These are phyloP conservation scores for Saccharomyces hybrid DNA, from an alignment of 1,139 yeast species.

Conservation along the genomic window DNA sequence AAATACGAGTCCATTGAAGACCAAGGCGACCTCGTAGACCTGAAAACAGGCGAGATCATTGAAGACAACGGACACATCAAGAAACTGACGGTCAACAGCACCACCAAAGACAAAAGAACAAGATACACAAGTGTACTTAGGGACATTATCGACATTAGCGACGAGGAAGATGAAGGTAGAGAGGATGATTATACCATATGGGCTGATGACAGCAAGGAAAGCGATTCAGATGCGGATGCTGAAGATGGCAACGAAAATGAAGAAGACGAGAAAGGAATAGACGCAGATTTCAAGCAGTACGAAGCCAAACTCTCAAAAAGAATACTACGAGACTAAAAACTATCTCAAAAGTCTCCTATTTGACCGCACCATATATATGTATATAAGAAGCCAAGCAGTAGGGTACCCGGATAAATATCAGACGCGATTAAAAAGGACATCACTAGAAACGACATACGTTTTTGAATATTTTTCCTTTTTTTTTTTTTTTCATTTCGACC, in stretches of 20 bases:
- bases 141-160: conserved; percentile 18
- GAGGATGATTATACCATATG: conserved; percentile 8
- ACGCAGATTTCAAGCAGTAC: conserved; percentile 3
- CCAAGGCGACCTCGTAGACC: conserved; percentile 62
- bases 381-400: too few species aligned
- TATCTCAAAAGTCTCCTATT: too few species aligned
- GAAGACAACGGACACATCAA: conserved; percentile 60
- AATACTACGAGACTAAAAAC: background rate
- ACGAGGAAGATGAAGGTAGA: conserved; percentile 4
- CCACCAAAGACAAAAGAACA: conserved; percentile 5
- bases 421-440: background rate
- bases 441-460: background rate
- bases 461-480: background rate
- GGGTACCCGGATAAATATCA: too few species aligned
- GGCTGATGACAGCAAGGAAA: conserved; percentile 10
- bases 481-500: background rate
- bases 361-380: background rate
- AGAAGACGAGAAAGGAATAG: conserved; percentile 2
- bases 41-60: conserved; percentile 50
- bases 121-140: conserved; percentile 18
- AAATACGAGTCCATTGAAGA: conserved; percentile 48
- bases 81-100: conserved; percentile 11
- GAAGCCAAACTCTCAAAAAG: background rate
- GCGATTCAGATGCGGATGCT: background rate
- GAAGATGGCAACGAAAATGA: conserved; percentile 5